Conservation (phyloP, 768 basidiomycete genomes). For the Leucosporidium creatinivorum region DNA sequence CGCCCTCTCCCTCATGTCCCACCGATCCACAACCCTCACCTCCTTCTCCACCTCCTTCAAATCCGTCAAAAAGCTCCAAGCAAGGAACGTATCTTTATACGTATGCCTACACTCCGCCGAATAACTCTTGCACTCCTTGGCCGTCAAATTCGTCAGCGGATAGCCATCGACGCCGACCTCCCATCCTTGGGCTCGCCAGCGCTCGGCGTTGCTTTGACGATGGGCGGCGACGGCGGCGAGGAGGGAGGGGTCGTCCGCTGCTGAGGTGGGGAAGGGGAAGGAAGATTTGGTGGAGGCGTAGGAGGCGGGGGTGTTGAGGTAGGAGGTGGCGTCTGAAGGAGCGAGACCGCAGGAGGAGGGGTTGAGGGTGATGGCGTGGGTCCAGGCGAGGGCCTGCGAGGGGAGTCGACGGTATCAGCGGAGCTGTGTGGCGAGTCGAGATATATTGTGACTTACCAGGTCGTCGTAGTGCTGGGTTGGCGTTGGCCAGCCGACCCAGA, state of each 20-base stretch:
- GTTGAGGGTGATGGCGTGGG: slow-evolving; percentile 12
- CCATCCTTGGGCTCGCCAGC: slow-evolving; percentile 9
- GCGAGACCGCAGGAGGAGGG: slow-evolving; percentile 22
- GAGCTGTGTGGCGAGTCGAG: too few relatives aligned
- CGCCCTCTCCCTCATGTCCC: slow-evolving; percentile 51
- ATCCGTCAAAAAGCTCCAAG: slow-evolving; percentile 64
- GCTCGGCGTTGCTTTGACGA: neutral
- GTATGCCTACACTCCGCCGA: slow-evolving; percentile 54
- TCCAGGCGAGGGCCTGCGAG: slow-evolving; percentile 27
- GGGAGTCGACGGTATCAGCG: neutral
- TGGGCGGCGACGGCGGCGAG: neutral
- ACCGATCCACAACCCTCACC: slow-evolving; percentile 49
- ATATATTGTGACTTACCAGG: slow-evolving; percentile 47
- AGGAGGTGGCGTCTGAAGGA: neutral
- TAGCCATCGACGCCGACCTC: slow-evolving; percentile 22
- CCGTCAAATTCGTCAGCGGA: slow-evolving; percentile 19
- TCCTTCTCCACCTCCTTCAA: slow-evolving; percentile 39
- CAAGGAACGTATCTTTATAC: slow-evolving; percentile 55
- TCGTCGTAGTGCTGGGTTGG: slow-evolving; percentile 53
- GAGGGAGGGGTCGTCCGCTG: slow-evolving; percentile 5
- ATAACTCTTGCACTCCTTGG: slow-evolving; percentile 31
- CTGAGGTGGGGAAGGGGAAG: slow-evolving; percentile 11
- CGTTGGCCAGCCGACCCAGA: slow-evolving; percentile 60
- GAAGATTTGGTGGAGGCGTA: slow-evolving; percentile 7
- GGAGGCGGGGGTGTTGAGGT: slow-evolving; percentile 4